Conservation (phyloP, 768 basidiomycete genomes). For the Butyriboletus loyo region DNA sequence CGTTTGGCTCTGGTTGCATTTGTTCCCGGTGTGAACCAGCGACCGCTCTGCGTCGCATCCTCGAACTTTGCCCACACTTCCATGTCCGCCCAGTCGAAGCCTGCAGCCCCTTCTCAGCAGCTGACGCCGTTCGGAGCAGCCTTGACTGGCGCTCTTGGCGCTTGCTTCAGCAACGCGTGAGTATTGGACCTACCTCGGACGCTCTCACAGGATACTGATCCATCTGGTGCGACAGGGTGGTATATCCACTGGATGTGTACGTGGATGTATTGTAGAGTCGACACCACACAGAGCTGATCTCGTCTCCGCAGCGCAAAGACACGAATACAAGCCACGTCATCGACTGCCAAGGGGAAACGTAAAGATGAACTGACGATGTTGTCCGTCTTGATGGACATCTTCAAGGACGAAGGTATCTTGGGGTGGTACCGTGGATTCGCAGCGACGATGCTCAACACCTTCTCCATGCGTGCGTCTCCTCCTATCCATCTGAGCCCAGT, state of each 20-base stretch:
- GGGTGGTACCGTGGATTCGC: slow-evolving; percentile 91
- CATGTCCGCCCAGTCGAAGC: slow-evolving; percentile 42
- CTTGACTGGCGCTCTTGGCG: slow-evolving; percentile 89
- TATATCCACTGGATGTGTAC: slow-evolving; percentile 94
- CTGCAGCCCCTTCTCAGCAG: slow-evolving; percentile 56
- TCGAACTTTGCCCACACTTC: not conserved
- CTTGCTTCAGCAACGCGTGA: slow-evolving; percentile 90
- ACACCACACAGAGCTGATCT: not conserved
- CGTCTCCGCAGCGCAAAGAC: slow-evolving; percentile 74
- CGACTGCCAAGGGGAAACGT: slow-evolving; percentile 51
- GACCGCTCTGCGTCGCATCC: not conserved
- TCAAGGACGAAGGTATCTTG: slow-evolving; percentile 73
- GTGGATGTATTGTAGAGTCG: slow-evolving; percentile 24
- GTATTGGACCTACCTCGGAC: slow-evolving; percentile 30
- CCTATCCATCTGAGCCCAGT: not conserved
- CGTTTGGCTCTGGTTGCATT: not conserved
- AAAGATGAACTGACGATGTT: slow-evolving; percentile 55
- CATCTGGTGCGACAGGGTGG: slow-evolving; percentile 50
- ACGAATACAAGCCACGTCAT: slow-evolving; percentile 79
- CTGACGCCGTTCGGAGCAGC: slow-evolving; percentile 88
- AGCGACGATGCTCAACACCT: slow-evolving; percentile 97
- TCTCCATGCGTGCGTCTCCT: slow-evolving; percentile 75
- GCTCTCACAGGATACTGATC: slow-evolving; percentile 9
- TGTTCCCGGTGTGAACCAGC: not conserved
- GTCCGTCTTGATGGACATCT: slow-evolving; percentile 63